These are phyloP conservation scores for Diaporthe destruens DNA, from an alignment of 2,329 filamentous ascomycete species.

Conservation along the genomic window DNA sequence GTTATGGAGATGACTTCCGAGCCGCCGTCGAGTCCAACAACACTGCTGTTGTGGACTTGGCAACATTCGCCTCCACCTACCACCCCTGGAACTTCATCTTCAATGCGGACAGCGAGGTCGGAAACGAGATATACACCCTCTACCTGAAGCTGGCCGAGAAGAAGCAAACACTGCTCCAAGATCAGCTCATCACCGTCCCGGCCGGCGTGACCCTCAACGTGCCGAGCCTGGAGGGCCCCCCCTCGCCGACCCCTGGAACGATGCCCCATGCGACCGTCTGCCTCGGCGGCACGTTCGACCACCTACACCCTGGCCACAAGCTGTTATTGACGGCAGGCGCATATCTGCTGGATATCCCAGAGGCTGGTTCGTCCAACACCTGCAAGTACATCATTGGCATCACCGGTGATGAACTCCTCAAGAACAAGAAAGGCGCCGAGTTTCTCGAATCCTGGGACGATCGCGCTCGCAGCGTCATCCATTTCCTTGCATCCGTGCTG, in stretches of 20 bases:
- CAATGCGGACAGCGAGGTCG: constrained; percentile 73
- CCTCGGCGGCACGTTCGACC: constrained; percentile 95
- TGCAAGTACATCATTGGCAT: constrained; percentile 84
- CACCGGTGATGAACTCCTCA: constrained; percentile 86
- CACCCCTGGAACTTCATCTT: constrained; percentile 76
- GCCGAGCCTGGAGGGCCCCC: constrained; percentile 40
- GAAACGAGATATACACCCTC: constrained; percentile 66
- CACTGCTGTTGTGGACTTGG: constrained; percentile 62
- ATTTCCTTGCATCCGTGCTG: constrained; percentile 78
- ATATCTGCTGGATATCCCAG: constrained; percentile 72
- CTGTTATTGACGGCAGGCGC: constrained; percentile 91
- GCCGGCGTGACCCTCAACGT: constrained; percentile 64
- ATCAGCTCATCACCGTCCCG: constrained; percentile 64
- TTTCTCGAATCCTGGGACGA: constrained; percentile 84
- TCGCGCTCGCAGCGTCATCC: constrained; percentile 76
- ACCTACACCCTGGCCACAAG: constrained; percentile 95
- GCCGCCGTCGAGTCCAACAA: constrained; percentile 58
- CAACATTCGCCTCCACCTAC: constrained; percentile 64
- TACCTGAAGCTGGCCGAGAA: constrained; percentile 63
- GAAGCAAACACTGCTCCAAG: constrained; percentile 60
- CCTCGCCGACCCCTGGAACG: constrained; percentile 44
- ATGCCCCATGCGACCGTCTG: constrained; percentile 73
- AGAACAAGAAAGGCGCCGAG: constrained; percentile 89
- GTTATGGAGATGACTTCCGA: constrained; percentile 51
- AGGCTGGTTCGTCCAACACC: constrained; percentile 53